A percentile compares a stretch with the other conserved stretches of the same genome.
These are phyloP conservation scores for Coniochaeta pulveracea DNA, from an alignment of 2,329 filamentous ascomycete species.

Conservation along the genomic window DNA sequence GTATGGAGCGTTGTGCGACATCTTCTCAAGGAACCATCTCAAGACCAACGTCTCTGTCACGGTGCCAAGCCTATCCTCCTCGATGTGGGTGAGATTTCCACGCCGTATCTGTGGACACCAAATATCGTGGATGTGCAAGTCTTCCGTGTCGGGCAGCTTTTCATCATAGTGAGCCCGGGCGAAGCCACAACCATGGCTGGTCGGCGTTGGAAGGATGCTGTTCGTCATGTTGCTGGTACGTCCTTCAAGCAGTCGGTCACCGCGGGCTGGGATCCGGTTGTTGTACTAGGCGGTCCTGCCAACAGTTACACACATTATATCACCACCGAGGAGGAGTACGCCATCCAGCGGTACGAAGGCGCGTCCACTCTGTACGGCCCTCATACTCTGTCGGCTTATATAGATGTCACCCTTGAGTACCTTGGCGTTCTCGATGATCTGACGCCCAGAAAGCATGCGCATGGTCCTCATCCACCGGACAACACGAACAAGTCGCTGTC, in stretches of 20 bases:
- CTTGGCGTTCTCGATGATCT: constrained; percentile 52
- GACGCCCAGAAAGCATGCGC: constrained; percentile 22
- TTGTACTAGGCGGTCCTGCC: constrained; percentile 77
- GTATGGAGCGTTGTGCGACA: constrained; percentile 70
- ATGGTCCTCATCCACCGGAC: constrained; percentile 60
- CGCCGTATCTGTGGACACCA: constrained; percentile 78
- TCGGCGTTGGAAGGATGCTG: constrained; percentile 68
- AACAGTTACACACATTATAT: constrained; percentile 87
- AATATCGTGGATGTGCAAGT: constrained; percentile 87
- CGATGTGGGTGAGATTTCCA: constrained; percentile 70
- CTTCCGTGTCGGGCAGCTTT: constrained; percentile 71
- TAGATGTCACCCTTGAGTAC: constrained; percentile 70
- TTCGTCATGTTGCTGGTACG: constrained; percentile 39
- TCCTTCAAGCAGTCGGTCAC: constrained; percentile 24
- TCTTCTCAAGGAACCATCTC: constrained; percentile 57
- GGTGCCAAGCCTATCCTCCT: constrained; percentile 74
- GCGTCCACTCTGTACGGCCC: constrained; percentile 82
- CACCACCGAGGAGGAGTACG: constrained; percentile 68
- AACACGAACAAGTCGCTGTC: constrained; percentile 64
- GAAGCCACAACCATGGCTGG: constrained; percentile 92
- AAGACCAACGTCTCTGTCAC: constrained; percentile 66
- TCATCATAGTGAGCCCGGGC: constrained; percentile 75
- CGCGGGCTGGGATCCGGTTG: constrained; percentile 38
- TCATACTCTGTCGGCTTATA: constrained; percentile 73
- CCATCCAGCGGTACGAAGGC: constrained; percentile 85